phyloP scores from a whole-genome alignment of 768 basidiomycete genomes.

The Cantharellus anzutake region DNA sequence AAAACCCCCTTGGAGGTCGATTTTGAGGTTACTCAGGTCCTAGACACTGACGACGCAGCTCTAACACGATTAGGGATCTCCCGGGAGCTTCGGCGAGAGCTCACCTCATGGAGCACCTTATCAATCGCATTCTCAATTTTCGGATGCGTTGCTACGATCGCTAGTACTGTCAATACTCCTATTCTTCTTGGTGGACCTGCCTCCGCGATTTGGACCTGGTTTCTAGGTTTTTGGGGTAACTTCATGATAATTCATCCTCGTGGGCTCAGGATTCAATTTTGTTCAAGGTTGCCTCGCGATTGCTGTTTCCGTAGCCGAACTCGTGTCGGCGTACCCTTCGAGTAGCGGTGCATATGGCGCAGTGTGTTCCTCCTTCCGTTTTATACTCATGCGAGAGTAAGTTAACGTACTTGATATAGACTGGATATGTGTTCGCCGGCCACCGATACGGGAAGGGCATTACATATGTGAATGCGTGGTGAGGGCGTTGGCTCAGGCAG shows the following conservation, averaged over 20 bases:
- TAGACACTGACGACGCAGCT: not conserved
- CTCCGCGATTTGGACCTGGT: slow-evolving; percentile 23
- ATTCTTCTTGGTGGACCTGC: slow-evolving; percentile 21
- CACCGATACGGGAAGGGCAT: not conserved
- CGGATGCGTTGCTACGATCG: slow-evolving; percentile 16
- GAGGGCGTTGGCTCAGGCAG: not conserved
- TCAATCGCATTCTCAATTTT: slow-evolving; percentile 15
- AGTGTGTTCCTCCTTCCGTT: slow-evolving; percentile 20
- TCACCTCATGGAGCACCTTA: slow-evolving; percentile 14
- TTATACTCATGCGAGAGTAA: not conserved
- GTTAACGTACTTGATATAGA: not conserved
- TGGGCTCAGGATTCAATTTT: not conserved
- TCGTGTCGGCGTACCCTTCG: slow-evolving; percentile 24
- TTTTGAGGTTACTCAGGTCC: no score
- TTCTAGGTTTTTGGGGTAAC: slow-evolving; percentile 8
- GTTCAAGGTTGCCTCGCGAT: slow-evolving; percentile 2
- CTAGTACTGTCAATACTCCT: slow-evolving; percentile 23
- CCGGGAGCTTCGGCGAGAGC: slow-evolving; percentile 2
- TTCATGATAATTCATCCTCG: not conserved
- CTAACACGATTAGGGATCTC: not conserved
- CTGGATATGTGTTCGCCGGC: not conserved
- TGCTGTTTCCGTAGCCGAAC: slow-evolving; percentile 9
- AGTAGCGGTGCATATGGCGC: slow-evolving; percentile 25
- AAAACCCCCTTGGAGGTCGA: no score
- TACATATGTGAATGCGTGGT: not conserved